Base-by-base conservation (phyloP, 345 rosid genomes). In the Linum trigynum region DNA sequence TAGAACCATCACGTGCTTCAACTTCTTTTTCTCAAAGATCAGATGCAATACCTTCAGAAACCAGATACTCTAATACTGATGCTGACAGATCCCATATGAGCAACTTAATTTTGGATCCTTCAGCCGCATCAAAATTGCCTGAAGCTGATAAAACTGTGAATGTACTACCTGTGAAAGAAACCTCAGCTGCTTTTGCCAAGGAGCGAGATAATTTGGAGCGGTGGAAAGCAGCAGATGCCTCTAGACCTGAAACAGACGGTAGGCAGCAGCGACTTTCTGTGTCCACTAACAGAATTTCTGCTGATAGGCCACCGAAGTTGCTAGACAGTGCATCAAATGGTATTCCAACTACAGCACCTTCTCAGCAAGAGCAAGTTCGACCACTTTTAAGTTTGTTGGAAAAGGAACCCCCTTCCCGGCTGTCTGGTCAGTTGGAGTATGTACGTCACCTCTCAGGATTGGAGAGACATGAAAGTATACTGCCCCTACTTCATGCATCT, bases 341-440 rank as follows among this genome's bases (percentile, higher is more conserved):
- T 59, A 71, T 80, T 76, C 68, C 86, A 39, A 45, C 77, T 67
- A 55, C 76, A 17, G 51, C 11, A 59, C 74, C 75, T 69, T 55
- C 84, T 66, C 90, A 85, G 58, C 75, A 85, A 48, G 97, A 90
- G 67, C 95, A 86, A 80, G 97, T 94, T 72, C 87, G 96, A 38
- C 99, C 99, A 68, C 84, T 94, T 72, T 90, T 94, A 68, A 94
- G 96, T 87, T 85, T 94, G 82, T 80, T 90, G 86, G 99, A 94
- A 61, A 94, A 90, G 80, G 99, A 94, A 80, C 97, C 99, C 35
- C 97, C 95, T 64, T 90, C 92, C 40, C 78, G 84, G 70, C 91
- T 75, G 76, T 87, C 97, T 79, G 98, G 95, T 72, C 98, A 92
- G 72, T 79, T 92, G 70, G 98, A 89, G 72, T 86, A 81, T 81